Base-by-base conservation (phyloP, 2,329 filamentous ascomycete genomes). In the Venturia pyrina region DNA sequence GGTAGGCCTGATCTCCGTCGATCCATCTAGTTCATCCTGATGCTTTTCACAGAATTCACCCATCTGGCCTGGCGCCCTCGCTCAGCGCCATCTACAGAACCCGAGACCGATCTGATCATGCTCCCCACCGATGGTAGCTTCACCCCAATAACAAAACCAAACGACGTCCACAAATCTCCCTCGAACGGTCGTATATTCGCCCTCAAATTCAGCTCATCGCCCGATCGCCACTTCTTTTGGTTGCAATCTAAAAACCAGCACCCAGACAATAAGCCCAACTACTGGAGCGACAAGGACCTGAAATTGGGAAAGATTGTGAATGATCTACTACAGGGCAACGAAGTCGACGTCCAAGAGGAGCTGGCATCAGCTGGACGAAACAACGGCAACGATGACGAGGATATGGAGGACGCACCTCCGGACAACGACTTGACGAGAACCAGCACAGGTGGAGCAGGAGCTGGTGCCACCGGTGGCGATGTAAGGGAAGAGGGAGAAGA, bases 21-120 rank as follows among this genome's bases (percentile, higher is more conserved):
- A 61, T 41, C 41, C 17, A n/a, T 34, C 6, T 24, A 17, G 2
- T 21, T 34, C 3, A 53, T 24, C n/a, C n/a, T 66, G 62, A 71
- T 72, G 74, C 62, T 50, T 10, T 19, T 37, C 56, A n/a, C 69
- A 92, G 89, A 97, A 64, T 85, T 99, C 68, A 83, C 96, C 68
- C 93, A 97, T 80, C 96, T 99, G 80, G 97, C 93, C 85, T 99
- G 96, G 96, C 89, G 93, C 70, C 87, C 90, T 72, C 89, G 95
- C 70, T 84, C 82, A 70, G 85, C 86, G 67, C 81, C 87, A 28
- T 78, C 91, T 70, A 85, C 89, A 69, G 80, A 89, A 67, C 89
- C 93, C 66, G 89, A 95, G 68, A 80, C 96, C 69, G 93, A 99
- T 75, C 85, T 99, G 46, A 86, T 97, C 72, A 97, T 97, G 90